Evolutionary conservation across 805 yeast species (phyloP).

Genomic region (Komagataella pastoris): DNA sequence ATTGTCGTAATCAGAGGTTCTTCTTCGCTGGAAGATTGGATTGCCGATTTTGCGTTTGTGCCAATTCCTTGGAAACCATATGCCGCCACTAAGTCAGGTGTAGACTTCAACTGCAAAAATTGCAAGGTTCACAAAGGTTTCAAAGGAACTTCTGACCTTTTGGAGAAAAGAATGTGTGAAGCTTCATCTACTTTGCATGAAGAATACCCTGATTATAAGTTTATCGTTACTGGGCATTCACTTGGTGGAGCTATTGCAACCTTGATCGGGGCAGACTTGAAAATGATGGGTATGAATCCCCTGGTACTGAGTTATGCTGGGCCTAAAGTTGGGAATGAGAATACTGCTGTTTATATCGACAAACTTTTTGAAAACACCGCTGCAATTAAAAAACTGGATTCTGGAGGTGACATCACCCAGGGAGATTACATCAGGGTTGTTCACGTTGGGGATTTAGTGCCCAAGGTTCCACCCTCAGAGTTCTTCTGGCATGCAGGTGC

Average conservation of each 20-base stretch:
- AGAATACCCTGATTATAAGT: slow-evolving; percentile 30
- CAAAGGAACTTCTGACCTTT: slow-evolving; percentile 27
- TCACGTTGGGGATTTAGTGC: slow-evolving; percentile 46
- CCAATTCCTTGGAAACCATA: slow-evolving; percentile 35
- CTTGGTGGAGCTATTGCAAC: slow-evolving; percentile 62
- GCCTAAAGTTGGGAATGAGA: slow-evolving; percentile 48
- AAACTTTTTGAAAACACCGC: slow-evolving; percentile 24
- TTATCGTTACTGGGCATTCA: slow-evolving; percentile 61
- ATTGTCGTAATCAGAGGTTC: slow-evolving; percentile 53
- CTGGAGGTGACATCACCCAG: slow-evolving; percentile 12
- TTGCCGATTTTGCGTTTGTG: slow-evolving; percentile 36
- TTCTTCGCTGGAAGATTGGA: slow-evolving; percentile 45
- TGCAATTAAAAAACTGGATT: slow-evolving; percentile 12
- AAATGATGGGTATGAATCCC: slow-evolving; percentile 38
- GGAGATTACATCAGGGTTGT: slow-evolving; percentile 39
- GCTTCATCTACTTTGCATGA: slow-evolving; percentile 19
- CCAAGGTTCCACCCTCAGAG: slow-evolving; percentile 41
- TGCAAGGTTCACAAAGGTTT: slow-evolving; percentile 62
- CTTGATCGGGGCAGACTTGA: slow-evolving; percentile 49
- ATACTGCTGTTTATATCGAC: slow-evolving; percentile 40
- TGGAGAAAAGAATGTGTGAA: slow-evolving; percentile 23
- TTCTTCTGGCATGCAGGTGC: slow-evolving; percentile 32
- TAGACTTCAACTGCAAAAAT: slow-evolving; percentile 23
- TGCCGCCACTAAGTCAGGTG: slow-evolving; percentile 9
- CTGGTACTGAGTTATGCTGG: slow-evolving; percentile 46